Evolutionary conservation across 2,329 filamentous ascomycete species (phyloP).

Genomic region (Cyanodermella asteris): DNA sequence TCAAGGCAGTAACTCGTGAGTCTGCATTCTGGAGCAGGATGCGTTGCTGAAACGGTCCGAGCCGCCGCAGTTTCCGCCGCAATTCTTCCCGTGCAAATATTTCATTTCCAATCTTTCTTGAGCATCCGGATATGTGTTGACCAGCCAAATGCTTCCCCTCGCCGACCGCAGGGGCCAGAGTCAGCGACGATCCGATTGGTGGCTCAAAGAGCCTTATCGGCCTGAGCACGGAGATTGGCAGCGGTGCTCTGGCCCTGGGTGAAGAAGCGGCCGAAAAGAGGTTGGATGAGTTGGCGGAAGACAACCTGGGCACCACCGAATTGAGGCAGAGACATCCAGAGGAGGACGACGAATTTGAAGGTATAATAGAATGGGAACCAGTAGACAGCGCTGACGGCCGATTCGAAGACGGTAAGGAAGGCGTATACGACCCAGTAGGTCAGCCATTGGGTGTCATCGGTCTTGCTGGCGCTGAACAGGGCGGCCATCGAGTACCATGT

Average conservation of each 20-base stretch:
- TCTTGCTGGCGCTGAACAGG: constrained; percentile 35
- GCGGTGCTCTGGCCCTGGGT: constrained; percentile 46
- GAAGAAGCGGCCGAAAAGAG: constrained; percentile 88
- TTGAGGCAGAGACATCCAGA: constrained; percentile 92
- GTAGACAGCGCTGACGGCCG: constrained; percentile 43
- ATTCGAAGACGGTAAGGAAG: constrained; percentile 44
- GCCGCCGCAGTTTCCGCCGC: no score
- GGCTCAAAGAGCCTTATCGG: constrained; percentile 53
- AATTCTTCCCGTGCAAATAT: no score
- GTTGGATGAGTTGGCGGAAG: constrained; percentile 89
- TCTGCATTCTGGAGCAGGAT: no score
- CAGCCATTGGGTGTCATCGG: constrained; percentile 35
- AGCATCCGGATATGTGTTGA: no score
- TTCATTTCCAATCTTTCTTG: no score
- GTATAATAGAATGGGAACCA: constrained; percentile 94
- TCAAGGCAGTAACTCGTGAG: no score
- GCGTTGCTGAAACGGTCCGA: no score
- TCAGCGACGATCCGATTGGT: no score
- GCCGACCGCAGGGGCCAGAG: no score
- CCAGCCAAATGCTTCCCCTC: no score
- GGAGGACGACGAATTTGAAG: constrained; percentile 94
- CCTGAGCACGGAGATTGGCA: constrained; percentile 72
- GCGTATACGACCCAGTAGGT: constrained; percentile 45
- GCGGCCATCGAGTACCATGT: constrained; percentile 45
- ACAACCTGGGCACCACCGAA: constrained; percentile 91